Evolutionary conservation across 2,329 filamentous ascomycete species (phyloP).

Genomic region (Colletotrichum sp.): DNA sequence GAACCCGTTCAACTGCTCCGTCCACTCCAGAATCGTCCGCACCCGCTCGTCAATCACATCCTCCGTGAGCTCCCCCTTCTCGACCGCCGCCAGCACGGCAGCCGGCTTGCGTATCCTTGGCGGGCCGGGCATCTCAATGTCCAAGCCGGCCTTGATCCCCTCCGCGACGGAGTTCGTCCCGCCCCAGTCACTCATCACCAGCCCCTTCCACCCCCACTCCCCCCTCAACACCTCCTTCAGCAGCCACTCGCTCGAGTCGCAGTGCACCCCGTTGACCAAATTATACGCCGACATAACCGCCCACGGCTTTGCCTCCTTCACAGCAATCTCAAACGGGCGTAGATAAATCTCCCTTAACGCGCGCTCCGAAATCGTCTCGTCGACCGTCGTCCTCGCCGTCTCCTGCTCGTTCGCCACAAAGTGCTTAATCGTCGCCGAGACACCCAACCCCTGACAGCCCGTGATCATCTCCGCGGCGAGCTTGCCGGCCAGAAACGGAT

Average conservation of each 20-base stretch:
- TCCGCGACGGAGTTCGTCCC: conserved; percentile 78
- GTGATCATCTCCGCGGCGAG: conserved; percentile 68
- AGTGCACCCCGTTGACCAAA: conserved; percentile 48
- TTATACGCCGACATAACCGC: conserved; percentile 35
- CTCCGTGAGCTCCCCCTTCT: conserved; percentile 25
- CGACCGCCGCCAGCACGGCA: conserved; percentile 26
- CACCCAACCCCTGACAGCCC: conserved; percentile 72
- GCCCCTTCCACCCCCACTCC: conserved; percentile 79
- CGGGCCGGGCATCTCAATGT: conserved; percentile 66
- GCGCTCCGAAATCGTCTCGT: conserved; percentile 27
- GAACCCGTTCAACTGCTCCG: conserved; percentile 33
- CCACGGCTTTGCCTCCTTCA: conserved; percentile 29
- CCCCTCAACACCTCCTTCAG: conserved; percentile 76
- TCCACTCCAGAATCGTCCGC: conserved; percentile 36
- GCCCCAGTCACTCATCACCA: conserved; percentile 73
- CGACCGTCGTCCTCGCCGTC: conserved; percentile 42
- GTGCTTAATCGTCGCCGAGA: conserved; percentile 67
- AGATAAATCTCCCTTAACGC: conserved; percentile 34
- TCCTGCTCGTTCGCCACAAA: conserved; percentile 35
- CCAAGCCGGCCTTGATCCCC: conserved; percentile 75
- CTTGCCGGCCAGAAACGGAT: conserved; percentile 71
- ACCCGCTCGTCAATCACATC: conserved; percentile 22
- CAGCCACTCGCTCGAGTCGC: conserved; percentile 50
- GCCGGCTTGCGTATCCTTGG: conserved; percentile 26
- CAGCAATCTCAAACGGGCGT: conserved; percentile 32